phyloP scores from a whole-genome alignment of 441 rosid species.

The Aleurites moluccanus region DNA sequence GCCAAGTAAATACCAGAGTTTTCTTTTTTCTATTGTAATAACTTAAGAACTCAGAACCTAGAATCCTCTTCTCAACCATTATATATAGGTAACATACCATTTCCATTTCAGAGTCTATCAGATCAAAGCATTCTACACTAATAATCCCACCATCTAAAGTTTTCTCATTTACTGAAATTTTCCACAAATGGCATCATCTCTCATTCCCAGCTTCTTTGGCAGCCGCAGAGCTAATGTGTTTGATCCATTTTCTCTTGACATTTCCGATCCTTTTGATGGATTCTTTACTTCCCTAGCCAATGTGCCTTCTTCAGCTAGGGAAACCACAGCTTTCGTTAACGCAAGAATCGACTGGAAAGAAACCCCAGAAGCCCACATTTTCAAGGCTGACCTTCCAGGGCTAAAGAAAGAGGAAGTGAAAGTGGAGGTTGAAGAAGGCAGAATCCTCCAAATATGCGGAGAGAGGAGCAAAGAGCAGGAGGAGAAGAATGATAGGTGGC shows the following conservation, averaged over 20 bases:
- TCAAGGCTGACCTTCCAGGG: constrained; percentile 13
- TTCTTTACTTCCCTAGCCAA: background rate
- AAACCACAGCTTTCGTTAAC: background rate
- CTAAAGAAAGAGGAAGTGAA: constrained; percentile 11
- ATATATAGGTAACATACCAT: background rate
- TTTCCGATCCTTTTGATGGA: background rate
- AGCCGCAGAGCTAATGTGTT: background rate
- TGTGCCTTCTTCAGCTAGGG: background rate
- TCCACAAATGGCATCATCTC: background rate
- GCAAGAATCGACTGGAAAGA: constrained; percentile 1
- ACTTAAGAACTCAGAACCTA: background rate
- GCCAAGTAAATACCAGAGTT: background rate
- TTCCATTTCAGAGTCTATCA: background rate
- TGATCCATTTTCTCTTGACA: background rate
- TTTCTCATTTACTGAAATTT: no score
- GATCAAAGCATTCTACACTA: background rate
- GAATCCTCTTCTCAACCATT: background rate
- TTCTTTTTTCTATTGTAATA: background rate
- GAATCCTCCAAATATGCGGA: background rate
- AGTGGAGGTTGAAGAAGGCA: constrained; percentile 9
- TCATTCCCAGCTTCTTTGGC: constrained; percentile 1
- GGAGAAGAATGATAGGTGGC: constrained; percentile 11
- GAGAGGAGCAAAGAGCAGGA: constrained; percentile 3
- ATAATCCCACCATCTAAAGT: no score
- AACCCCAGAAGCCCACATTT: constrained; percentile 6